These are phyloP conservation scores for Naumovozyma baii DNA, from an alignment of 805 yeast species.

Conservation along the genomic window DNA sequence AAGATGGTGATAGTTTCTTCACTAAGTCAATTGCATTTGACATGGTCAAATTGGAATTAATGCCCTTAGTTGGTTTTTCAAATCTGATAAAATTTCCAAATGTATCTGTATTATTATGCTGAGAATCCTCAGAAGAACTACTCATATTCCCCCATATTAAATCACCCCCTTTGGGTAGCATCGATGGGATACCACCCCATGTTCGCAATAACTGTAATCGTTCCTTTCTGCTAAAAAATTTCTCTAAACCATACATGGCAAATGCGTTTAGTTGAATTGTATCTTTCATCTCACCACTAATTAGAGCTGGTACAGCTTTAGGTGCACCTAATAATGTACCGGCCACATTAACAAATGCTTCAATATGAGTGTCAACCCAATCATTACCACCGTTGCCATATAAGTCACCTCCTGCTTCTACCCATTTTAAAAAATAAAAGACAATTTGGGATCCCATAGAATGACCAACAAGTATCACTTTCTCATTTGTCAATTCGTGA, in stretches of 20 bases:
- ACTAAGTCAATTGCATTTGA: slow-evolving; percentile 58
- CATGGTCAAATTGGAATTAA: slow-evolving; percentile 47
- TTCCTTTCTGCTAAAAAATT: slow-evolving; percentile 83
- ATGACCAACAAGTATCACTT: slow-evolving; percentile 75
- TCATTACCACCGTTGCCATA: slow-evolving; percentile 85
- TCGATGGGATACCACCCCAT: slow-evolving; percentile 87
- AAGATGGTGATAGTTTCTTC: slow-evolving; percentile 55
- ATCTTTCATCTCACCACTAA: slow-evolving; percentile 98
- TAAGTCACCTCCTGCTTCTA: slow-evolving; percentile 68
- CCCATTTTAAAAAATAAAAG: slow-evolving; percentile 91
- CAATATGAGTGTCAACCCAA: slow-evolving; percentile 85
- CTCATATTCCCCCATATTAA: slow-evolving; percentile 73
- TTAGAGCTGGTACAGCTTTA: slow-evolving; percentile 77
- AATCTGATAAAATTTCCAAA: slow-evolving; percentile 72
- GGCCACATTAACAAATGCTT: slow-evolving; percentile 73
- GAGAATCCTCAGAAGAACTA: slow-evolving; percentile 61
- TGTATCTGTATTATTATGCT: slow-evolving; percentile 32
- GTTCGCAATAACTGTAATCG: slow-evolving; percentile 75
- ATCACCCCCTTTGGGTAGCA: slow-evolving; percentile 95
- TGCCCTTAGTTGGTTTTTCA: slow-evolving; percentile 10
- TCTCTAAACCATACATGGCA: slow-evolving; percentile 90
- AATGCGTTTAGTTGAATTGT: slow-evolving; percentile 87
- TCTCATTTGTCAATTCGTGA: slow-evolving; percentile 44
- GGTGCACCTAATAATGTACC: slow-evolving; percentile 94
- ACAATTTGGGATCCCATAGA: slow-evolving; percentile 95